Evolutionary conservation across 164 flowering plant species (phyloP).

Genomic region (Saururus chinensis): DNA sequence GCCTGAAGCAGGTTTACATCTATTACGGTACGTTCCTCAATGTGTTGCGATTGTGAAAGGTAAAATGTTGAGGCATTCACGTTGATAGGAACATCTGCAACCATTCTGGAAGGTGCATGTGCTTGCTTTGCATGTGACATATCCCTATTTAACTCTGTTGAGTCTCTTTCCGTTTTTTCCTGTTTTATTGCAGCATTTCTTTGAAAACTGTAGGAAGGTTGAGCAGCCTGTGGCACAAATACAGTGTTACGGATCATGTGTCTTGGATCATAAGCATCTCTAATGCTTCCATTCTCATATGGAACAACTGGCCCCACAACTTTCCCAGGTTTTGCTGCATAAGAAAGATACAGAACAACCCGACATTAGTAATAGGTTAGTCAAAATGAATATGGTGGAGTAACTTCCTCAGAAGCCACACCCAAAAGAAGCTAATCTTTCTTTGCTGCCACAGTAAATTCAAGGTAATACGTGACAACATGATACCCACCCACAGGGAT

Average conservation of each 20-base stretch:
- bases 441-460: too few species aligned
- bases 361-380: too few species aligned
- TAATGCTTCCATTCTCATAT: slow-evolving; percentile 35
- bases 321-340: slow-evolving; percentile 58
- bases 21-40: slow-evolving; percentile 27
- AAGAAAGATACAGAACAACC: not conserved
- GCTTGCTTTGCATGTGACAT: slow-evolving; percentile 25
- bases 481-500: slow-evolving; percentile 9
- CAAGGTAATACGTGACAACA: too few species aligned
- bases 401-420: not conserved
- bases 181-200: slow-evolving; percentile 24
- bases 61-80: slow-evolving; percentile 49
- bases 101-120: slow-evolving; percentile 34
- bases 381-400: not conserved
- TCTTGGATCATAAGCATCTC: slow-evolving; percentile 47
- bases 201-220: slow-evolving; percentile 30
- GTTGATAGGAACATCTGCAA: slow-evolving; percentile 59
- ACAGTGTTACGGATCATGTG: slow-evolving; percentile 30
- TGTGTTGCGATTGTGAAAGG: slow-evolving; percentile 25
- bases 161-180: slow-evolving; percentile 19
- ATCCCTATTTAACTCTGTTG: slow-evolving; percentile 21
- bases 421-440: too few species aligned
- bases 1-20: slow-evolving; percentile 53
- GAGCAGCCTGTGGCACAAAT: slow-evolving; percentile 31
- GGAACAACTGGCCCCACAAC: slow-evolving; percentile 50